These are phyloP conservation scores for Pleurotus salmoneostramineus DNA, from an alignment of 768 basidiomycete species.

Conservation along the genomic window DNA sequence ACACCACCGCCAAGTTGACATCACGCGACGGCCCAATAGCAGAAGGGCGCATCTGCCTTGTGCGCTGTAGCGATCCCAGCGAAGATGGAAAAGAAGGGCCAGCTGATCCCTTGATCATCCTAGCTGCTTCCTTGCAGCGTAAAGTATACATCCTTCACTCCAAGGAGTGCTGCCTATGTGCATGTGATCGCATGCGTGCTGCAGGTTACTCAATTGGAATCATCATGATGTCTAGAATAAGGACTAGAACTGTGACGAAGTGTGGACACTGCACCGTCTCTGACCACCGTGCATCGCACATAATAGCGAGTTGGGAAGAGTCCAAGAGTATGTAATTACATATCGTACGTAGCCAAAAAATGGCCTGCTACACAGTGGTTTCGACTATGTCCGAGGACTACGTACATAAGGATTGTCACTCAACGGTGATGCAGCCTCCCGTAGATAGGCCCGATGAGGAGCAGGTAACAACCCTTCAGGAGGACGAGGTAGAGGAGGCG, in stretches of 20 bases:
- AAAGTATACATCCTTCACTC: slow-evolving; percentile 12
- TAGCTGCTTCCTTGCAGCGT: slow-evolving; percentile 12
- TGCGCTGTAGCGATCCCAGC: slow-evolving; percentile 12
- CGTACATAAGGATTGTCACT: slow-evolving; percentile 7
- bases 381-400: not conserved
- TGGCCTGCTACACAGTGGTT: not conserved
- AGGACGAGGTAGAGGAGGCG: not conserved
- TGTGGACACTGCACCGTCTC: slow-evolving; percentile 1
- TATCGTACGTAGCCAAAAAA: not conserved
- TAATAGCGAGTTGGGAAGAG: not conserved
- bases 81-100: slow-evolving; percentile 11
- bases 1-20: slow-evolving; percentile 1
- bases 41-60: slow-evolving; percentile 11
- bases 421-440: not conserved
- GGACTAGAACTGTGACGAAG: not conserved
- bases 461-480: not conserved
- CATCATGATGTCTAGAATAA: not conserved
- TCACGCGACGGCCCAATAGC: slow-evolving; percentile 10
- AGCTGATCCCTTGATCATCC: slow-evolving; percentile 11
- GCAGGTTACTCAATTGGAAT: slow-evolving; percentile 7
- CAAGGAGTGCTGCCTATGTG: slow-evolving; percentile 17
- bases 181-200: slow-evolving; percentile 9
- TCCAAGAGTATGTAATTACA: not conserved
- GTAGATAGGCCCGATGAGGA: not conserved
- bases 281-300: not conserved